Base-by-base conservation (phyloP, 768 basidiomycete genomes). In the Chalciporus pseudorubinellus region DNA sequence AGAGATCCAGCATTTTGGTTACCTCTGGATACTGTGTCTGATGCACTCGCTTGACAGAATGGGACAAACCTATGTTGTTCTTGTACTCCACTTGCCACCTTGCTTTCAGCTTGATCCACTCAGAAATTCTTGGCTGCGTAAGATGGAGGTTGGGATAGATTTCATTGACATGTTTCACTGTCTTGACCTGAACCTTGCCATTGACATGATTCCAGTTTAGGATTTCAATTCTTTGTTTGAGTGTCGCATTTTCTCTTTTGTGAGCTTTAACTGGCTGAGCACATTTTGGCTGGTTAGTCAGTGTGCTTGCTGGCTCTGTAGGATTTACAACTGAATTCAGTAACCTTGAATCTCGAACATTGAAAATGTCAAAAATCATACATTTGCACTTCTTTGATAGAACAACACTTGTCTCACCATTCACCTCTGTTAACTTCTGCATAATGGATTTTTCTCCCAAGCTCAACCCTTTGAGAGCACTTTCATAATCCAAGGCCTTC, bases 191-290 rank as follows among this genome's bases (percentile, higher is more conserved):
- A 44, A 66, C 71, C 31, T 55, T 29, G 9, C 68, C 66, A 50
- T 73, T 68, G 7, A 20, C 34, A 39, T 71, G 60, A 50, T 67
- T 50, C 72, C 70, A 75, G 39, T 75, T 57, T 0, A 75, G 62
- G 36, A 73, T n/a, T 39, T 10, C 38, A 39, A 39, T 39, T n/a
- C 38, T 39, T 39, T 39, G 38, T 39, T 46, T 20, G 20, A 46
- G 45, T 36, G 31, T 46, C 1, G 45, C 45, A 46, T 46, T 28
- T 10, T 28, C 26, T 28, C 10, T 46, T 36, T 38, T 46, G 9
- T 46, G 33, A 36, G 18, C 6, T 46, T 21, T 36, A 34, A 11
- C n/a, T 36, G n/a, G 33, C 18, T 20, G 45, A 6, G 31, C 33
- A 36, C 38, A 10, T 46, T 36, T 46, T 46, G 5, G 9, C 19